Base-by-base conservation (phyloP, 805 yeast species). In the Metschnikowia sp. region DNA sequence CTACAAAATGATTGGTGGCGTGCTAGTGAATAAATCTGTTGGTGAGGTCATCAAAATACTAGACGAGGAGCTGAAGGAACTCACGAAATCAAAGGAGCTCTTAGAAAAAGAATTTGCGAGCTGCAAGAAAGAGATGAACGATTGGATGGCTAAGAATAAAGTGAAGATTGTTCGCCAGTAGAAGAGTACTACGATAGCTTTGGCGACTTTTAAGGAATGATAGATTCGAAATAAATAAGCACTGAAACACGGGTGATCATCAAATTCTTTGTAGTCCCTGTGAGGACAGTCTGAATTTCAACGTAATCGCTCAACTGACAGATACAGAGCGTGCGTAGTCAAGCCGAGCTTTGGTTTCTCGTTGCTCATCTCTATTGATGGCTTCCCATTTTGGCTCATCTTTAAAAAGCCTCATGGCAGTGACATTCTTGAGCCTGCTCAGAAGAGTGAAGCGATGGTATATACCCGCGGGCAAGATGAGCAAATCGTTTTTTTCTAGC, bases 331-430 rank as follows among this genome's bases (percentile, higher is more conserved):
- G 55, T 31, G 67, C 67, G 44, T 72, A 72, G n/a, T 59, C 59
- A 12, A 51, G 29, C 40, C 77, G 64, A 13, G 75, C 75, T 26
- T 57, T 63, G n/a, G 69, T 62, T 26, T 53, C 45, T 32, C 58
- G 58, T 31, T 63, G 61, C 31, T 63, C 61, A 32, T 88, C 87
- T 50, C 95, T 78, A 60, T 81, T 79, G 59, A 87, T 78, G 8
- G 97, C 96, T 32, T 84, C 80, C 99, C 99, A 92, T 64, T 90
- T 92, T 28, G 98, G 98, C 69, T 91, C 96, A 57, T 89, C 97
- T 65, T 89, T 82, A 72, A 92, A 92, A 57, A 92, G 69, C 55
- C 99, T 75, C 59, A 87, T 64, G 4, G 98, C 96, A 49, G 79
- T 78, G 55, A 92, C 84, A 55, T 78, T 77, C 63, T 82, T 81